These are phyloP conservation scores for Verticillium nonalfalfae DNA, from an alignment of 2,329 filamentous ascomycete species.

Conservation along the genomic window DNA sequence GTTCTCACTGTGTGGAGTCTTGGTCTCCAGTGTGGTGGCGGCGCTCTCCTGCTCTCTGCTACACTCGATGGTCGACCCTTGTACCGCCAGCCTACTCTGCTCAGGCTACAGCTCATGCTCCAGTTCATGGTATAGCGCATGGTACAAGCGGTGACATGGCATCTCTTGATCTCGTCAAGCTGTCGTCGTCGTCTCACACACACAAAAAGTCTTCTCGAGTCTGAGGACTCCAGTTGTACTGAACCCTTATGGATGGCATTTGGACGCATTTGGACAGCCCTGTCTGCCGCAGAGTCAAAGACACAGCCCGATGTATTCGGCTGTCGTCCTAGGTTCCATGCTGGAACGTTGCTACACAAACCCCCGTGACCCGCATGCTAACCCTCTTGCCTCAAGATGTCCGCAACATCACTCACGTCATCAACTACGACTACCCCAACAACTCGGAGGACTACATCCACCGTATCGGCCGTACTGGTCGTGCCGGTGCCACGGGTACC, in stretches of 20 bases:
- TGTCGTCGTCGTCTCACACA: constrained; percentile 35
- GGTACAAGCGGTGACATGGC: constrained; percentile 75
- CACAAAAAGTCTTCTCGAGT: constrained; percentile 51
- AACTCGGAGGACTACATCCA: constrained; percentile 99
- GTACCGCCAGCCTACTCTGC: constrained; percentile 42
- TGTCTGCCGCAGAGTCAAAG: constrained; percentile 50
- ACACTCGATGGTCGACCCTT: constrained; percentile 73
- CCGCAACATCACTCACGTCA: constrained; percentile 99
- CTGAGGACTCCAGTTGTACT: constrained; percentile 48
- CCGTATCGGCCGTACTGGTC: constrained; percentile 91
- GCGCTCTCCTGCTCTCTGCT: constrained; percentile 44
- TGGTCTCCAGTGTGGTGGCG: constrained; percentile 67
- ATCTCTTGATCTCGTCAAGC: constrained; percentile 74
- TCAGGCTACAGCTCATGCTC: constrained; percentile 16
- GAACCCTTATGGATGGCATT: constrained; percentile 47
- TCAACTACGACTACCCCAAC: constrained; percentile 99
- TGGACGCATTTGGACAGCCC: constrained; percentile 55
- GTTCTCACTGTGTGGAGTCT: constrained; percentile 80
- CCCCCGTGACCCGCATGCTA: constrained; percentile 59
- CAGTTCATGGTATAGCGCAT: constrained; percentile 17
- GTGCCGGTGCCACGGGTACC: constrained; percentile 89
- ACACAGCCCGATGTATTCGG: constrained; percentile 44
- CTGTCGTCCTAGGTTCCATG: constrained; percentile 38
- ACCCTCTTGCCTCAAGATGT: constrained; percentile 81
- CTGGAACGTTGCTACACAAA: constrained; percentile 56